Evolutionary conservation across 495 filamentous ascomycete genomes (phyloP), one percentile per base, ranked within the genome.

Genomic region (Neurospora sp.): DNA sequence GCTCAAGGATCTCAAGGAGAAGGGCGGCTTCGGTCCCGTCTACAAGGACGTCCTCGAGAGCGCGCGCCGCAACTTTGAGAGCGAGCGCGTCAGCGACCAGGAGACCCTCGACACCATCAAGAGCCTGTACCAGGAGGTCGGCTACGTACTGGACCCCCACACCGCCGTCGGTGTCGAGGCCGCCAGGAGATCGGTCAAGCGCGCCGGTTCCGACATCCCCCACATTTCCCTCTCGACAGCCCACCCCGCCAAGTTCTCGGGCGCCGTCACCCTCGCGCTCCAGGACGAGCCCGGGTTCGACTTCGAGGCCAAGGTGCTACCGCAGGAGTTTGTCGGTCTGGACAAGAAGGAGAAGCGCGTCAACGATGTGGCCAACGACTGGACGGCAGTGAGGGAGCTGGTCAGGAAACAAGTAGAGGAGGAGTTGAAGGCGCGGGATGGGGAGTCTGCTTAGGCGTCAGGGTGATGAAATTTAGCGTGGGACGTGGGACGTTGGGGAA

Each of bases 121-220:
- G 71, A 76, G 79, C 4, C 86, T 88, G 75, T 97, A 94, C 85
- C 78, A 79, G 70, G 80, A 88, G 37, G 81, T 85, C 20, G 84
- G 85, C 48, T 98, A 98, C 82, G 87, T 98, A 42, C 89, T 97
- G 2, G 96, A 99, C 77, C 94, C 95, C 9, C 96, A 98, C 85
- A 90, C 92, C 5, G 94, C 96, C 1, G 90, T 98, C 54, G 96
- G 94, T 69, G 86, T 98, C 37, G 83, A 89, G 38, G 94, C 92
- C 20, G 85, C 94, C 0, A 74, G 87, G 39, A 85, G 93, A 44
- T 92, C 92, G 7, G 85, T 92, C 44, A 76, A 85, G 42, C 84
- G 87, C n/a, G 81, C 83, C 16, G 75, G 70, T 4, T 37, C 62
- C 10, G 76, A 82, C 35, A 84, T 82, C 23, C 84, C 86, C 71